A percentile compares a stretch with the other conserved stretches of the same genome.
phyloP scores from a whole-genome alignment of 2,329 filamentous ascomycete species.

The Diaporthe nobilis region DNA sequence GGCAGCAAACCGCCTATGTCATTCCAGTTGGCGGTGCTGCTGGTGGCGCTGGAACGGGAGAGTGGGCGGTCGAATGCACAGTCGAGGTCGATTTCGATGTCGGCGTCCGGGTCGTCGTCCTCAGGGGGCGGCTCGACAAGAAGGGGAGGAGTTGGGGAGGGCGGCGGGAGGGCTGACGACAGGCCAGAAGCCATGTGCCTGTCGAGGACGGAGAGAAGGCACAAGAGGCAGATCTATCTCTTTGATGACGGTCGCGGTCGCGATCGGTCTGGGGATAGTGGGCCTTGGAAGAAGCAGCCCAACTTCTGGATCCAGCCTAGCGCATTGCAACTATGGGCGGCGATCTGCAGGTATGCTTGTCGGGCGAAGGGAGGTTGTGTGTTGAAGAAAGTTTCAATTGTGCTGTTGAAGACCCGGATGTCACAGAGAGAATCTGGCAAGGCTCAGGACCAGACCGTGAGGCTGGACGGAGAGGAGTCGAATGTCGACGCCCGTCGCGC shows the following conservation, averaged over 20 bases:
- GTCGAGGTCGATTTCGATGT: conserved; percentile 45
- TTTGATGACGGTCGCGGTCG: conserved; percentile 27
- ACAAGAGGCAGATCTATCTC: neutral
- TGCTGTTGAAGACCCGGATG: neutral
- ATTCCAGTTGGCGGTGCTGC: conserved; percentile 42
- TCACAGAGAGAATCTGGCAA: neutral
- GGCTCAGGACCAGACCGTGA: neutral
- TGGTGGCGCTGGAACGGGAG: conserved; percentile 44
- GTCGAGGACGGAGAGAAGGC: conserved; percentile 15
- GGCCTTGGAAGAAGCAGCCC: conserved; percentile 30
- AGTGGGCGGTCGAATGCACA: conserved; percentile 45
- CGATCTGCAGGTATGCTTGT: conserved; percentile 26
- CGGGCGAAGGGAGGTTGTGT: conserved; percentile 11
- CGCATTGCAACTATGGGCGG: conserved; percentile 32
- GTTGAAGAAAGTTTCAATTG: conserved; percentile 7
- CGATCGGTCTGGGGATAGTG: conserved; percentile 31
- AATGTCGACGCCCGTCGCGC: conserved; percentile 7
- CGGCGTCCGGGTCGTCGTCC: conserved; percentile 44
- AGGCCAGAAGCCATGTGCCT: conserved; percentile 70
- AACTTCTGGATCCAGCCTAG: conserved; percentile 38
- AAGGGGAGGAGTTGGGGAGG: conserved; percentile 75
- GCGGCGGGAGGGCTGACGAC: conserved; percentile 71
- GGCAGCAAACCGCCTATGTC: conserved; percentile 40
- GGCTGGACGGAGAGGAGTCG: neutral
- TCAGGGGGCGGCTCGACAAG: conserved; percentile 60